Conservation (phyloP, 2,329 filamentous ascomycete species). For the Chaetomium sp. region DNA sequence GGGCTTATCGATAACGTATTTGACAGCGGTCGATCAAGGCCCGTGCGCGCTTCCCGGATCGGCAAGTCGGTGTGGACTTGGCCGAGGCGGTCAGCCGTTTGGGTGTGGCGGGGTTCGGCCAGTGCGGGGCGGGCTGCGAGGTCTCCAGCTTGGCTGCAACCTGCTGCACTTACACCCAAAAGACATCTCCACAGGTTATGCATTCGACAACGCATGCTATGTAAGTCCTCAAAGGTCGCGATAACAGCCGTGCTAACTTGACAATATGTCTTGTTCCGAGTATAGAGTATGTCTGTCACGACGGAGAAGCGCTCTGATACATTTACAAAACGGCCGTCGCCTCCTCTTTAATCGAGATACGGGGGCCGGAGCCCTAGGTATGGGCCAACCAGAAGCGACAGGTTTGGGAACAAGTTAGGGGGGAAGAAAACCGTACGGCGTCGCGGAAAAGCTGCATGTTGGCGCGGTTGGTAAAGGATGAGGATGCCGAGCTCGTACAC, state of each 20-base stretch:
- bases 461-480: too few species aligned
- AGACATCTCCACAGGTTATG: not conserved
- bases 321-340: not conserved
- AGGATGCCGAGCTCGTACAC: not conserved
- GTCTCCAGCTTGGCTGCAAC: not conserved
- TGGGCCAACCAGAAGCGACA: too few species aligned
- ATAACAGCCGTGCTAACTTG: not conserved
- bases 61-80: not conserved
- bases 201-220: not conserved
- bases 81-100: slow-evolving; percentile 1
- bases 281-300: not conserved
- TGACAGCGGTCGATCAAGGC: too few species aligned
- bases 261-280: not conserved
- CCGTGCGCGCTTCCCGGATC: not conserved
- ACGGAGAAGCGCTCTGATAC: not conserved
- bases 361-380: not conserved
- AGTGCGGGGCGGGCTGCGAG: not conserved
- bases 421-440: not conserved
- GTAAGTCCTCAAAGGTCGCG: not conserved
- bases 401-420: not conserved
- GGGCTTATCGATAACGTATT: slow-evolving; percentile 3
- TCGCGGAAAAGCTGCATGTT: too few species aligned
- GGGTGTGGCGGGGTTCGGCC: slow-evolving; percentile 3
- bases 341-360: not conserved
- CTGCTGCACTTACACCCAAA: not conserved